Evolutionary conservation across 805 yeast genomes (phyloP), one percentile per base, ranked within the genome.

Genomic region (Maudiozyma barnettii): DNA sequence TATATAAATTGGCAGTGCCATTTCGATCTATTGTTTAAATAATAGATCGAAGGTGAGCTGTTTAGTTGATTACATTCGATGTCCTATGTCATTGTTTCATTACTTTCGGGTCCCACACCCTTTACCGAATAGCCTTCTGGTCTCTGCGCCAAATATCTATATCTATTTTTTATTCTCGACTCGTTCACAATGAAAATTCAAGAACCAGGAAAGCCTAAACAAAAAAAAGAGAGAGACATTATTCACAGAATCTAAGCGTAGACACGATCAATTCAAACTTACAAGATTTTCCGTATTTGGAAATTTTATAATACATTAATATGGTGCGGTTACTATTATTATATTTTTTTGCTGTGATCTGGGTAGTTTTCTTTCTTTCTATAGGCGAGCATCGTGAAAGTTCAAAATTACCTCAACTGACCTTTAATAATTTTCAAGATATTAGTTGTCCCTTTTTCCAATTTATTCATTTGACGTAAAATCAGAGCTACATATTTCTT

Each of bases 211-310:
- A 26, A 26, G 10, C 12, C 30, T 12, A 9, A 6, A 6, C 30
- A 9, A 9, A 26, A 26, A 26, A 26, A 26, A 23, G 8, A 26
- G 10, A 26, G 10, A 9, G 30, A 9, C 30, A 26, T n/a, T n/a
- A 26, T 26, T 26, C 30, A 35, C 38, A 16, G 19, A 35, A 26
- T 26, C 30, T 26, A 26, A 12, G 8, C 4, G 30, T 12, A 26
- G 12, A 6, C 30, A n/a, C n/a, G n/a, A n/a, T n/a, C n/a, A 12
- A 26, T 26, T 9, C 8, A 6, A 6, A 26, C 30, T 16, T 49
- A 44, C 48, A 56, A 43, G 18, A 5, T 33, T 16, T 22, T 13
- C 43, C 30, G 30, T n/a, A 18, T 22, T 29, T 14, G 29, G 31
- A n/a, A 41, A 33, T 33, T 33, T 10, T 33, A 33, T 33, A 33